These are phyloP conservation scores for Trichoderma erinaceum DNA, from an alignment of 495 filamentous ascomycete species.

Conservation along the genomic window DNA sequence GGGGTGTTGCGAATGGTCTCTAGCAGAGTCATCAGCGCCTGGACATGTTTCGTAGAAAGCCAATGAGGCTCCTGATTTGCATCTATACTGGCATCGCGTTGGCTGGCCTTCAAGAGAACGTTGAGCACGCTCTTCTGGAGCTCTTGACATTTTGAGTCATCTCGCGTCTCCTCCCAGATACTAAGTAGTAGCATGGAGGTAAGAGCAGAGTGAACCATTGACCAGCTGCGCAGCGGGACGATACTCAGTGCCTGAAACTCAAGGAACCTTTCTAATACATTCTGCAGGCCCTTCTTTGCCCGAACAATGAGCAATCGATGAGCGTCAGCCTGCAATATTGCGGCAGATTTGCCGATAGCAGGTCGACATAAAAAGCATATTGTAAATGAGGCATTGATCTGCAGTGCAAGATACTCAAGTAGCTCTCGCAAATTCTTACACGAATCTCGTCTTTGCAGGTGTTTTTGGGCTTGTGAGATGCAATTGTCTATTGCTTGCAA, in stretches of 20 bases:
- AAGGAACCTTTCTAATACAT: background rate
- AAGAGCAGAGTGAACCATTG: background rate
- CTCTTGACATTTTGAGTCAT: background rate
- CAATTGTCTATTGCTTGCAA: background rate
- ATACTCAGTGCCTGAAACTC: background rate
- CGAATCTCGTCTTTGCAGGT: background rate
- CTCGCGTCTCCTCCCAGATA: background rate
- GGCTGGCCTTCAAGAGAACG: background rate
- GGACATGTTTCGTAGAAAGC: background rate
- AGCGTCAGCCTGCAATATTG: background rate
- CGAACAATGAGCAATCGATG: background rate
- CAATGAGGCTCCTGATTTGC: background rate
- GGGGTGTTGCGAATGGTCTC: background rate
- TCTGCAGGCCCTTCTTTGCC: background rate
- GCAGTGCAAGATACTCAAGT: background rate
- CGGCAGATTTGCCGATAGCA: background rate
- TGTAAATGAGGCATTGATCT: background rate
- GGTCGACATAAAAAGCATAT: background rate
- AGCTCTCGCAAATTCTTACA: background rate
- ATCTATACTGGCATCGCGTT: background rate
- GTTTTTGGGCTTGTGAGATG: background rate
- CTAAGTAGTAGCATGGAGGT: background rate
- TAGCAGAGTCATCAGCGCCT: background rate
- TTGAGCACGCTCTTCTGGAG: background rate
- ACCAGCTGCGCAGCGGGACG: background rate